Base-by-base conservation (phyloP, 192 early-diverging fungal genomes). In the Podila horticola region DNA sequence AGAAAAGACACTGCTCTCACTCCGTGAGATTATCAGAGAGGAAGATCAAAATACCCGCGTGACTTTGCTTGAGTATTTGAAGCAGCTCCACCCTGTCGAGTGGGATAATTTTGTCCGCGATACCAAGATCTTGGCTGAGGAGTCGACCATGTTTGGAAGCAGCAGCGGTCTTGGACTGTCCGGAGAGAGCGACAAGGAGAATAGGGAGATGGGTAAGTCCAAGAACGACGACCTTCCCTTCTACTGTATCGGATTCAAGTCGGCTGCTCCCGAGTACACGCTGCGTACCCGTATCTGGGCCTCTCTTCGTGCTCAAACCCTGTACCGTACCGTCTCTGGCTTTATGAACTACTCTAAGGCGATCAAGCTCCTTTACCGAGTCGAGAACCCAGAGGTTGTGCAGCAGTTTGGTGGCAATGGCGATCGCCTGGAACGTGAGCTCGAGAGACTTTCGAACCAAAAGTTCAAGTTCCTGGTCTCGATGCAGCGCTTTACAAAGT, bases 41-140 rank as follows among this genome's bases (percentile, higher is more conserved):
- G 92, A 93, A 67, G 94, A 95, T 67, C 85, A 92, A 69, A 91
- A 92, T 72, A 93, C 92, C 33, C 89, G 92, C 11, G 89, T 96
- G 12, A 96, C 94, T 22, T 74, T 95, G 51, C 84, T 96, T 24
- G 94, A 96, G 83, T 95, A 94, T 57, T 74, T 93, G 31, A 93
- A 95, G 82, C 92, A 93, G 19, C 83, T 93, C 58, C 92, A 95
- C 68, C 83, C 91, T 0, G 87, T 90, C 26, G 95, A 96, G 75
- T 96, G 95, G 95, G 94, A 94, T 62, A 96, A 96, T 84, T 96
- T 95, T 87, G 95, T 94, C 57, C 90, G 92, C 75, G 94, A 96
- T 62, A 93, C 91, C 67, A 95, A 93, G 86, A 90, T 92, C 19
- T 61, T 95, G 74, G 94, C 89, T 17, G 90, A 92, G 67, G 93